phyloP scores from a whole-genome alignment of 2,329 filamentous ascomycete species.

The Clonostachys solani region DNA sequence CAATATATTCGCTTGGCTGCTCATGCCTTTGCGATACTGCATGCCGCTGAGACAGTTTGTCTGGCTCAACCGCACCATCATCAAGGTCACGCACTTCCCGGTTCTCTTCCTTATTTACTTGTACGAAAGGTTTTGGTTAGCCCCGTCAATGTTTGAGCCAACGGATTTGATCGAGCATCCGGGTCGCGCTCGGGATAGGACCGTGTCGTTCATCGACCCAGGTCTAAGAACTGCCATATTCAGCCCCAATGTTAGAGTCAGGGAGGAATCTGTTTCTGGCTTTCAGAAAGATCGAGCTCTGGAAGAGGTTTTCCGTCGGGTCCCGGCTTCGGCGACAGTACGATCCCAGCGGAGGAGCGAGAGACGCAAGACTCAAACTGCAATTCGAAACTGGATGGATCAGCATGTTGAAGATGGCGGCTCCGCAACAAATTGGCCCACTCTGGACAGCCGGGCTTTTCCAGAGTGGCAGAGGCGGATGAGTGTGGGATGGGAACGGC shows the following conservation, averaged over 20 bases:
- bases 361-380: constrained; percentile 70
- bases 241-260: constrained; percentile 66
- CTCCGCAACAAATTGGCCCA: constrained; percentile 43
- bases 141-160: constrained; percentile 72
- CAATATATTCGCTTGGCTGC: constrained; percentile 86
- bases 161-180: constrained; percentile 80
- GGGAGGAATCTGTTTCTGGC: constrained; percentile 83
- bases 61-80: constrained; percentile 80
- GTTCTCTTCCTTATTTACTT: constrained; percentile 81
- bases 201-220: constrained; percentile 55
- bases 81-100: constrained; percentile 87
- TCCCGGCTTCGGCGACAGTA: constrained; percentile 60
- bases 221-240: constrained; percentile 59
- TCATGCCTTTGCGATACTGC: constrained; percentile 77
- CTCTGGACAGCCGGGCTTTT: constrained; percentile 35
- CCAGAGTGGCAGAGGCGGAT: constrained; percentile 48
- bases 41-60: constrained; percentile 81
- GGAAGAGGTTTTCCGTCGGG: constrained; percentile 82
- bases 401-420: constrained; percentile 49
- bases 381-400: constrained; percentile 90
- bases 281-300: constrained; percentile 86
- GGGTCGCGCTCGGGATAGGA: constrained; percentile 41
- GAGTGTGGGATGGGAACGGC: constrained; percentile 44
- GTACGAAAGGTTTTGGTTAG: constrained; percentile 79
- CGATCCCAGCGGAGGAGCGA: constrained; percentile 58